These are phyloP conservation scores for Tieghemostelium lacteum DNA, from an alignment of 78 protist species.

Conservation along the genomic window DNA sequence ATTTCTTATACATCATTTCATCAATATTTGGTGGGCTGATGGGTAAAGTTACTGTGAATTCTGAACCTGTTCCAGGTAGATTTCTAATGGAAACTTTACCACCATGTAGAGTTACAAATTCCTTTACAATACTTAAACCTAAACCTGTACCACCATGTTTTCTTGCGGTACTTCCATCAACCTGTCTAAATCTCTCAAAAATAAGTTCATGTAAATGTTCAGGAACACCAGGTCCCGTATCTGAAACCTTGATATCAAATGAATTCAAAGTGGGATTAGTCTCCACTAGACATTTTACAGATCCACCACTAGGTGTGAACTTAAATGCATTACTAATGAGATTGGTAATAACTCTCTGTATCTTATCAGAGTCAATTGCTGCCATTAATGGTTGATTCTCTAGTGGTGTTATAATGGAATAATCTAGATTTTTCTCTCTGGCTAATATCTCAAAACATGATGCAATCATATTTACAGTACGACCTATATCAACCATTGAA, in stretches of 20 bases:
- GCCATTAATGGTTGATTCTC: constrained; percentile 45
- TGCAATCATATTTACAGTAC: constrained; percentile 29
- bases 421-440: constrained; percentile 45
- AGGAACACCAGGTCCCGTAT: constrained; percentile 78
- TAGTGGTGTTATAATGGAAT: constrained; percentile 3
- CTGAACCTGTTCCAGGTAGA: constrained; percentile 17
- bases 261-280: background rate
- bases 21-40: constrained; percentile 10
- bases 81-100: constrained; percentile 34
- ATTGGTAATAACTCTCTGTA: constrained; percentile 57
- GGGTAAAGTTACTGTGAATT: constrained; percentile 33
- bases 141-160: constrained; percentile 82
- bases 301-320: constrained; percentile 71
- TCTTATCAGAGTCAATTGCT: constrained; percentile 58
- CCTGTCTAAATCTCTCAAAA: constrained; percentile 77
- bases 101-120: constrained; percentile 68
- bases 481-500: constrained; percentile 41
- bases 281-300: constrained; percentile 8
- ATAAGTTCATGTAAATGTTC: constrained; percentile 15
- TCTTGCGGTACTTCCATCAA: constrained; percentile 37
- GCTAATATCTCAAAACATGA: constrained; percentile 57
- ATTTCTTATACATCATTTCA: constrained; percentile 32
- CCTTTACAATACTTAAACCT: constrained; percentile 77
- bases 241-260: constrained; percentile 39
- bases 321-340: constrained; percentile 75